phyloP scores from a whole-genome alignment of 225 moss, liverwort and hornwort genomes.

The Pseudisothecium myosuroides region DNA sequence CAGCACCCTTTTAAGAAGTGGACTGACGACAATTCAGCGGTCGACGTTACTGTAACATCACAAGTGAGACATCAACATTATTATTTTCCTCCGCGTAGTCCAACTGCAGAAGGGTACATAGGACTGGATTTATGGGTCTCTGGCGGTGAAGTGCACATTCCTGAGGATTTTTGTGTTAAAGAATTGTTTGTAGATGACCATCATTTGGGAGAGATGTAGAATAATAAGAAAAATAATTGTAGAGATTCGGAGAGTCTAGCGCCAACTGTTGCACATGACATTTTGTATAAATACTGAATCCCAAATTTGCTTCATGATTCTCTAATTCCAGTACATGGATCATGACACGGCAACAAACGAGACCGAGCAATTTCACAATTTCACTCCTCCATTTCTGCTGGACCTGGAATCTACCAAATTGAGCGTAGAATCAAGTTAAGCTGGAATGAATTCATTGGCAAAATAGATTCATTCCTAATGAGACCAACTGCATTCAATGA shows the following conservation, averaged over 20 bases:
- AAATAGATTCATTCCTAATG: neutral
- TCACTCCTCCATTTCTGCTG: neutral
- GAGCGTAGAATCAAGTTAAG: neutral
- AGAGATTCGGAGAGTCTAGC: neutral
- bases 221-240: neutral
- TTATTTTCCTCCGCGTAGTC: conserved; percentile 2
- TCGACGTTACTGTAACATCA: conserved; percentile 16
- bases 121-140: neutral
- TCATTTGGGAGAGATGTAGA: neutral
- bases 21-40: neutral
- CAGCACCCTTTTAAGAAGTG: neutral
- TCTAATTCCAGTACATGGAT: neutral
- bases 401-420: neutral
- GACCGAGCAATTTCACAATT: neutral
- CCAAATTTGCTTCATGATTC: neutral
- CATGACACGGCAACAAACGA: neutral
- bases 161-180: neutral
- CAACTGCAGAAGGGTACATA: neutral
- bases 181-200: neutral
- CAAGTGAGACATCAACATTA: conserved; percentile 17
- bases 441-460: neutral
- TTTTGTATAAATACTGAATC: conserved; percentile 14
- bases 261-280: conserved; percentile 10
- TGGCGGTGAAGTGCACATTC: neutral
- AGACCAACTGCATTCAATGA: neutral